Conservation (phyloP, 768 basidiomycete species). For the Exsudoporus frostii region DNA sequence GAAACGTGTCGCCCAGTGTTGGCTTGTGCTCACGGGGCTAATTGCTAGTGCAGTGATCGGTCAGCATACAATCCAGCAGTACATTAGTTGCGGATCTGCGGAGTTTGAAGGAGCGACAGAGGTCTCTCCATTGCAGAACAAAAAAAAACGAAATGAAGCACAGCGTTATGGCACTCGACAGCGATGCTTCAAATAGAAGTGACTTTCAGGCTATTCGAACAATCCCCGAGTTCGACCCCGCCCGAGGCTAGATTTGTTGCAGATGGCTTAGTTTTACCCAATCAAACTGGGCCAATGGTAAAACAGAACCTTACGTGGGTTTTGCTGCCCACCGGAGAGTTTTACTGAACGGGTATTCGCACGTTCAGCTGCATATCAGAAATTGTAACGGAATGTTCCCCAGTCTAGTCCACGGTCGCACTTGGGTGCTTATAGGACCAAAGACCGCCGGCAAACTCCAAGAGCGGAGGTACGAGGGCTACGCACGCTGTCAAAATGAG, state of each 20-base stretch:
- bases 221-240: background rate
- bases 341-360: constrained; percentile 5
- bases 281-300: constrained; percentile 2
- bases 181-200: constrained; percentile 2
- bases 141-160: background rate
- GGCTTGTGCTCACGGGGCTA: constrained; percentile 9
- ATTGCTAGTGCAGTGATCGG: constrained; percentile 8
- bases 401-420: constrained; percentile 8
- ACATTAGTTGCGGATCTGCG: constrained; percentile 18
- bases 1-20: constrained; percentile 22
- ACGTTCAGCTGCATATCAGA: constrained; percentile 10
- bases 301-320: constrained; percentile 16
- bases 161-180: background rate
- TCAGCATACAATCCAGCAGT: background rate
- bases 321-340: background rate
- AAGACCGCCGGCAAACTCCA: constrained; percentile 13
- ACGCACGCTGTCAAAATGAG: constrained; percentile 26
- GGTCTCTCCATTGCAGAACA: background rate
- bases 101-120: background rate
- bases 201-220: background rate
- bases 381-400: background rate
- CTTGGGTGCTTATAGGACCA: background rate
- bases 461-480: constrained; percentile 11
- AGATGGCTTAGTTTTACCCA: constrained; percentile 5
- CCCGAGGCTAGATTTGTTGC: background rate